Conservation (phyloP, 257 asterid genomes). For the Sherardia arvensis region DNA sequence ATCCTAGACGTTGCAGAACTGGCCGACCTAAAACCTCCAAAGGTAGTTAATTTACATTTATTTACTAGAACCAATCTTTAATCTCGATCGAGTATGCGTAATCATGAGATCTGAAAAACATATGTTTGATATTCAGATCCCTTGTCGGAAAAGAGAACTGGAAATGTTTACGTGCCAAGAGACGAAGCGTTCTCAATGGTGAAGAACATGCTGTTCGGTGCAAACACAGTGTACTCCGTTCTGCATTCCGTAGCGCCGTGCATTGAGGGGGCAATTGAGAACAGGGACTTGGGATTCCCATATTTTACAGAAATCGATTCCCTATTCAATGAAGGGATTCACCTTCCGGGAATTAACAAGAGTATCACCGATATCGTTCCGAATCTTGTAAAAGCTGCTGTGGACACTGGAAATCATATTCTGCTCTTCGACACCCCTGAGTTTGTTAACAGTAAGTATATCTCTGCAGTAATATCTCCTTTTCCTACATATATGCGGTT, state of each 20-base stretch:
- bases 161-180: conserved; percentile 45
- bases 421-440: conserved; percentile 48
- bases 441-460: conserved; percentile 36
- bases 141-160: conserved; percentile 35
- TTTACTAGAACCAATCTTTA: not conserved
- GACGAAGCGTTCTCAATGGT: conserved; percentile 57
- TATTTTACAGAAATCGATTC: conserved; percentile 49
- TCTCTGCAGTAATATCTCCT: not conserved
- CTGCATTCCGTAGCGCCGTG: conserved; percentile 37
- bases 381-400: conserved; percentile 26
- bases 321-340: conserved; percentile 39
- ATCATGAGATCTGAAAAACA: too few species aligned
- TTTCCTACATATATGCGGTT: not conserved
- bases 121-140: conserved; percentile 37
- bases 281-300: conserved; percentile 30
- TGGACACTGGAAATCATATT: conserved; percentile 15
- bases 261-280: conserved; percentile 8
- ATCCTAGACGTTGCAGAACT: conserved; percentile 75
- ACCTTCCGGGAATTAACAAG: conserved; percentile 13
- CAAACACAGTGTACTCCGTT: conserved; percentile 31
- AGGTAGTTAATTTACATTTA: conserved; percentile 20
- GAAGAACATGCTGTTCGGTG: conserved; percentile 34
- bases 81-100: too few species aligned
- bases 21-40: conserved; percentile 39
- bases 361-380: conserved; percentile 23